Base-by-base conservation (phyloP, 192 early-diverging fungal species). In the Spizellomyces sp. region DNA sequence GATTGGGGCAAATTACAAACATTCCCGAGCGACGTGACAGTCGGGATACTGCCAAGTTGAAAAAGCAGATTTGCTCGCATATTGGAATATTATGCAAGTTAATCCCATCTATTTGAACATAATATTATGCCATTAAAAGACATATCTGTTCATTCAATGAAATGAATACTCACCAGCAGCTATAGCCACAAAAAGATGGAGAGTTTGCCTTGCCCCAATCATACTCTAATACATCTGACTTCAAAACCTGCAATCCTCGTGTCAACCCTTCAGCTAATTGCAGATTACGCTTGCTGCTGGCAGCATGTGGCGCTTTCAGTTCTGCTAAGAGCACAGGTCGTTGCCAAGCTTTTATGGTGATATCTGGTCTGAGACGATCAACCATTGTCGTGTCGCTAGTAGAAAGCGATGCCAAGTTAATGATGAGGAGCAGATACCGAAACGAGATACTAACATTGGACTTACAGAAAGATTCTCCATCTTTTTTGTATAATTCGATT, bases 381-480 rank as follows among this genome's bases (percentile, higher is more conserved):
- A 61, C 15, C 59, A 61, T 61, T 2, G 59, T 61, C 0, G 59
- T 19, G 59, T 61, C 59, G 36, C 52, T 54, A n/a, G 14, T 54
- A n/a, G 15, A 3, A 19, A 54, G 14, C 52, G 1, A 2, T 14
- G 3, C 14, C 14, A 14, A 2, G 52, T 14, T 54, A 0, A 54
- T 14, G 17, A n/a, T 54, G 14, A n/a, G 52, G 14, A n/a, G 17
- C 50, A 54, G 22, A 17, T 14, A 21, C 59, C 2, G 10, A 22
- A 12, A 12, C 1, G 27, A 22, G 59, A n/a, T 12, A 2, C 12
- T 27, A 22, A 2, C 2, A n/a, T n/a, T n/a, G 12, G 27, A 61
- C 59, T 22, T 61, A 61, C 21, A 21, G 47, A 0, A n/a, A 45
- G 1, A 64, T 22, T 14, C 1, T 15, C 44, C 36, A 47, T 14